phyloP scores from a whole-genome alignment of 768 basidiomycete species.

The Agrocybe chaxingu region DNA sequence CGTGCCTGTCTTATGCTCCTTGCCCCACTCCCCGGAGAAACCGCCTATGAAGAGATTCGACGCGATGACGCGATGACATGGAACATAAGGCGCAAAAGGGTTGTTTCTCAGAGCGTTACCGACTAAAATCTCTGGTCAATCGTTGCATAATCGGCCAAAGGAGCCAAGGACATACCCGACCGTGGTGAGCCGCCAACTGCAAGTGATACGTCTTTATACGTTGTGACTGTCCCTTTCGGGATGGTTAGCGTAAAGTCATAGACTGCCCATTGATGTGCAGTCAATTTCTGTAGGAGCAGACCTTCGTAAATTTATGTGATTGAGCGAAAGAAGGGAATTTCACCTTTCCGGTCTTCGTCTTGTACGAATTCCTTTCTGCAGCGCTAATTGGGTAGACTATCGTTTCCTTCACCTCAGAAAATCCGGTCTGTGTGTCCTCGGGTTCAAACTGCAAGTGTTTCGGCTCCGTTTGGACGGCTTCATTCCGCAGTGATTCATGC shows the following conservation, averaged over 20 bases:
- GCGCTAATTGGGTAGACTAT: slow-evolving; percentile 22
- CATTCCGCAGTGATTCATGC: no score
- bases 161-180: slow-evolving; percentile 40
- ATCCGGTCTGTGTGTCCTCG: not conserved
- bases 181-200: slow-evolving; percentile 61
- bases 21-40: slow-evolving; percentile 60
- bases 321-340: not conserved
- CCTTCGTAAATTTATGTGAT: not conserved
- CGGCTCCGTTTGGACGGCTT: no score
- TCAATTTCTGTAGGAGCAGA: slow-evolving; percentile 35
- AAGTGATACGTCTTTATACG: slow-evolving; percentile 51
- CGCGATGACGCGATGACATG: slow-evolving; percentile 70
- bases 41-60: slow-evolving; percentile 61
- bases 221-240: slow-evolving; percentile 50
- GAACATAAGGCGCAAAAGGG: slow-evolving; percentile 64
- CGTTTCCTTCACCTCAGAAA: not conserved
- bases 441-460: not conserved
- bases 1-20: slow-evolving; percentile 36
- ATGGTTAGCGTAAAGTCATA: slow-evolving; percentile 52
- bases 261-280: slow-evolving; percentile 56
- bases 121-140: slow-evolving; percentile 30
- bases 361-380: slow-evolving; percentile 26
- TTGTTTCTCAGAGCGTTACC: slow-evolving; percentile 62
- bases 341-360: slow-evolving; percentile 34
- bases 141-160: no score